Evolutionary conservation across 2,329 filamentous ascomycete species (phyloP), one percentile per base, ranked within the genome.

Genomic region (Scedosporium minutisporum): DNA sequence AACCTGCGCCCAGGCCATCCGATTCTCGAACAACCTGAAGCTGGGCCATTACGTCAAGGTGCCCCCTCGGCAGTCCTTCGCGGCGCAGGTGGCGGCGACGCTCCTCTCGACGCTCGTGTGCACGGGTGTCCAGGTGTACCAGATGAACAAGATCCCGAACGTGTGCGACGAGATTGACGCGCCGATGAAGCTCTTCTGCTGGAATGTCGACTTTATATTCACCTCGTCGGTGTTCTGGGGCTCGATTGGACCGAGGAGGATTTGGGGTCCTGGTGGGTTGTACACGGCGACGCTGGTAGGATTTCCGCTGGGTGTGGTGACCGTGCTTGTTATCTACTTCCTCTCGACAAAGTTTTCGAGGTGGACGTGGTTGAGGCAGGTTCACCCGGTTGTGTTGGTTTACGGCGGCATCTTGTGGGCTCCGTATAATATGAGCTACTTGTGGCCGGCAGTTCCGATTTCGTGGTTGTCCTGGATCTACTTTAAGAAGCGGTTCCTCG

Each of bases 31-130:
- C 65, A 78, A 78, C 65, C 69, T 79, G 42, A 80, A 80, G 69
- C 76, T 80, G 14, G 78, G 78, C 7, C 78, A 80, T 65, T 85
- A 85, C 70, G 78, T 83, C 73, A 85, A 85, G 73, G 84, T 87
- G 18, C 83, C 84, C 4, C 84, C 84, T 0, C 78, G 81, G 10
- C 78, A 84, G 33, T 82, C 83, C 3, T 87, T 87, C 66, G 72
- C 76, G 23, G 83, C 82, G 1, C 84, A 87, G 70, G 82, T 86
- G 68, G 73, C 81, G 9, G 82, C 83, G 41, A 86, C 82, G 2
- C 73, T 85, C 21, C 71, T 83, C 21, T 80, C 79, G 58, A 82
- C 78, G 1, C 73, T 83, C 57, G 76, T 82, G 51, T 80, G 77
- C 65, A 77, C 78, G 3, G 79, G 76, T 14, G 77, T 83, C 1